Percentiles rank a stretch among this genome's conserved stretches.
These are phyloP conservation scores for Acer yangbiense DNA, from an alignment of 345 rosid species.

Conservation along the genomic window DNA sequence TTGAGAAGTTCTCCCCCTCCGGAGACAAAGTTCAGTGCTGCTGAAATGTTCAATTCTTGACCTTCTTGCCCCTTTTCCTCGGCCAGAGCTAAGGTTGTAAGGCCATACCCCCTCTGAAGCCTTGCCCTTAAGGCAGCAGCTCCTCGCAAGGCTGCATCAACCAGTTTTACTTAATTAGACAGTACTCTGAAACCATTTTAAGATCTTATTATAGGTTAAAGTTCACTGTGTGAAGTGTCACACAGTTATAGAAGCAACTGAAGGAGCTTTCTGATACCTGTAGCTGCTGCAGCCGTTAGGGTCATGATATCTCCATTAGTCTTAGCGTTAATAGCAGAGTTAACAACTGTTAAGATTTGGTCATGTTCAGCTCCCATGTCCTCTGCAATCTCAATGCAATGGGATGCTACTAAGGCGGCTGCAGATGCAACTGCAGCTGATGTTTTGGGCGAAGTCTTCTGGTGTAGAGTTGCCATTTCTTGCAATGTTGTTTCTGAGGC, in stretches of 20 bases:
- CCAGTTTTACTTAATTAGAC: slow-evolving; percentile 12
- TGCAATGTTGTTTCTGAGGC: slow-evolving; percentile 55
- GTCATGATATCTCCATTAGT: slow-evolving; percentile 89
- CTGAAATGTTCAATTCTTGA: slow-evolving; percentile 47
- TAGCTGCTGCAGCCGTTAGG: slow-evolving; percentile 94
- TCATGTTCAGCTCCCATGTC: slow-evolving; percentile 89
- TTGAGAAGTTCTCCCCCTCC: slow-evolving; percentile 91
- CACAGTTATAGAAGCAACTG: slow-evolving; percentile 7
- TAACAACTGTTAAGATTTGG: slow-evolving; percentile 65
- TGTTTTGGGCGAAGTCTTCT: slow-evolving; percentile 38
- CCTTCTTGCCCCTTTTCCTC: slow-evolving; percentile 55
- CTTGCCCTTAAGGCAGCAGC: slow-evolving; percentile 74
- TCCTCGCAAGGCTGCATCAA: slow-evolving; percentile 70
- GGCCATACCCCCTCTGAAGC: slow-evolving; percentile 63
- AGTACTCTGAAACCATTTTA: slow-evolving; percentile 4
- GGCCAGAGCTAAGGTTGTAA: slow-evolving; percentile 34
- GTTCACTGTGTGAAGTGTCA: background rate
- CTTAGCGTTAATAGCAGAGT: slow-evolving; percentile 79
- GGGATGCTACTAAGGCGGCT: slow-evolving; percentile 85
- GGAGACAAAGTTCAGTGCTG: slow-evolving; percentile 63
- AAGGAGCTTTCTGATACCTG: slow-evolving; percentile 50
- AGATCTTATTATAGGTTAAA: background rate
- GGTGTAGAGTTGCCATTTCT: slow-evolving; percentile 32
- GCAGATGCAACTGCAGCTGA: slow-evolving; percentile 79
- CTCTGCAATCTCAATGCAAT: slow-evolving; percentile 92